Evolutionary conservation across 139 green algal genomes (phyloP).

Genomic region (Chlamydomonas sp.): DNA sequence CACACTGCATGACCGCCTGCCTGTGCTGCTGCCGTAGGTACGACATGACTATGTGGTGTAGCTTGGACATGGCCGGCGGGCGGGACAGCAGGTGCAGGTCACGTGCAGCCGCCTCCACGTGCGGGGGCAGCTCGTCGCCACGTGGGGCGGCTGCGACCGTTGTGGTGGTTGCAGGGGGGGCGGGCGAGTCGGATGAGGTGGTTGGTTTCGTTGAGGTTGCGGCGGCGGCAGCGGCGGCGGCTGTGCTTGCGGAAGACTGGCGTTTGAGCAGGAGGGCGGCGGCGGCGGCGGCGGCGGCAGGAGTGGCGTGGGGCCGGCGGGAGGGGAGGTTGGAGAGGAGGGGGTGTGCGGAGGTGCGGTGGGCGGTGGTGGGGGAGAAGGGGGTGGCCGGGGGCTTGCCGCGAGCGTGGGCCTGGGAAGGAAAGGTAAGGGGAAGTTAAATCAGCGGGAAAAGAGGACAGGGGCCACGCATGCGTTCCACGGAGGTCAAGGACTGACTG

Average conservation of each 20-base stretch:
- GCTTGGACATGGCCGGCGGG: slow-evolving; percentile 40
- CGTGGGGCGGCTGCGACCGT: too few relatives aligned
- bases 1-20: slow-evolving; percentile 54
- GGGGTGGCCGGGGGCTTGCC: neutral
- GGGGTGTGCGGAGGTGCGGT: neutral
- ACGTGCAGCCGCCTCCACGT: slow-evolving; percentile 35
- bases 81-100: slow-evolving; percentile 27
- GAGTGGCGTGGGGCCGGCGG: neutral
- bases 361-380: slow-evolving; percentile 1
- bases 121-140: slow-evolving; percentile 22
- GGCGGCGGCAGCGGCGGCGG: neutral
- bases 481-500: too few relatives aligned
- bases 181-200: neutral
- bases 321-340: slow-evolving; percentile 33
- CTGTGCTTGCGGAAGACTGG: slow-evolving; percentile 13
- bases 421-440: too few relatives aligned
- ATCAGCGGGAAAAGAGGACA: too few relatives aligned
- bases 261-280: neutral
- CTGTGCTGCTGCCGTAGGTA: slow-evolving; percentile 82
- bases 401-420: neutral
- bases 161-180: neutral
- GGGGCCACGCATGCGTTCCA: too few relatives aligned
- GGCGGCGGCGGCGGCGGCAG: neutral
- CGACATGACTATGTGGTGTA: slow-evolving; percentile 72
- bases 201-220: neutral